Evolutionary conservation across 352 stramenopile species (phyloP), one percentile per base, ranked within the genome.

Genomic region (Phytophthora crassamura): DNA sequence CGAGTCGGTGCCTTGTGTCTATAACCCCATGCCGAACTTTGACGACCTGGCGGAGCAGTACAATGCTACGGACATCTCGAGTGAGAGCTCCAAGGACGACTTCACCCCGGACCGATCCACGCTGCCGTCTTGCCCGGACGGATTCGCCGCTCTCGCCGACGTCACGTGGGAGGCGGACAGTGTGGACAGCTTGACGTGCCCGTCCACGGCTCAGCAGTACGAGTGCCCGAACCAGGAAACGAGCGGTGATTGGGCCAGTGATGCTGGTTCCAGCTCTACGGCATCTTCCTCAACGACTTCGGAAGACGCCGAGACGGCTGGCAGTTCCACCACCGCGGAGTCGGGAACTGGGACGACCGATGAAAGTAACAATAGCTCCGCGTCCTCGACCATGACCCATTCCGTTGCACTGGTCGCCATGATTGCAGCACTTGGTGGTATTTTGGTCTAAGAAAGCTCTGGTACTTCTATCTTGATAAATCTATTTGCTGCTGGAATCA

Each of bases 21-120:
- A 89, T 67, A 88, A 86, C 30, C 74, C 61, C 4, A 91, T 90
- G 74, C 85, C 85, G n/a, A 91, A 91, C 52, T 95, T 69, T 54
- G 59, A 89, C 8, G 67, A 55, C 32, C 50, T 96, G 2, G 65
- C 71, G 2, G 47, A 60, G 15, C 61, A 84, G 45, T 92, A 86
- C 56, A 80, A 80, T 22, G 56, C 52, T 32, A 84, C 69, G 0
- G 58, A 83, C 43, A 69, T 75, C 8, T 78, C 70, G 15, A 61
- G 77, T 34, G 78, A 88, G 47, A 69, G 59, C 7, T 32, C 36
- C 2, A 80, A 69, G 47, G 57, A 64, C 30, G 60, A 56, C 14
- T 90, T 89, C 47, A 78, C 64, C 7, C 50, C 75, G 4, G 54
- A 72, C 38, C 66, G 75, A 28, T 74, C 50, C 1, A 75, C 63